Evolutionary conservation across 768 basidiomycete species (phyloP).

Genomic region (Xanthoconium stramineum): DNA sequence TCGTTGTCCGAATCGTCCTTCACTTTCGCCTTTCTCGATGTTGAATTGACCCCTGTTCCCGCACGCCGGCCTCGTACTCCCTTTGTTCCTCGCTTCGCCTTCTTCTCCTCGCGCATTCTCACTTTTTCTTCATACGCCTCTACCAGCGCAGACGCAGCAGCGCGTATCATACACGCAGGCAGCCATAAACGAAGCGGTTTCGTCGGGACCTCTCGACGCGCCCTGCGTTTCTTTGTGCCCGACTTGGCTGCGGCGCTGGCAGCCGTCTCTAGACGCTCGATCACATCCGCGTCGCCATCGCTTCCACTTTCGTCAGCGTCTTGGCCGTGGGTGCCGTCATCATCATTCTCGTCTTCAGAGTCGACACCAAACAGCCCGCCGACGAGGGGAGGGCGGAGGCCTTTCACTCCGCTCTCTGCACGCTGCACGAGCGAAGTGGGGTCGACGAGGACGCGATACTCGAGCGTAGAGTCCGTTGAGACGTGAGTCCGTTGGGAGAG

Average conservation of each 20-base stretch:
- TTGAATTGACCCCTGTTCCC: neutral
- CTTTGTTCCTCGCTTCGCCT: slow-evolving; percentile 28
- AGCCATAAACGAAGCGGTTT: slow-evolving; percentile 72
- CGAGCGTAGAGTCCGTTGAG: slow-evolving; percentile 66
- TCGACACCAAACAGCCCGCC: slow-evolving; percentile 38
- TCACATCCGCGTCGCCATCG: slow-evolving; percentile 30
- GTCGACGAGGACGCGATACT: slow-evolving; percentile 78
- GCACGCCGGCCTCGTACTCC: slow-evolving; percentile 3
- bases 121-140: slow-evolving; percentile 59
- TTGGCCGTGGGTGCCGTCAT: slow-evolving; percentile 19
- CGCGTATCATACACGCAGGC: slow-evolving; percentile 71
- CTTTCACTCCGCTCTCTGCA: slow-evolving; percentile 64
- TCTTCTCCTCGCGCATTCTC: slow-evolving; percentile 45
- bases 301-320: slow-evolving; percentile 46
- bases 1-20: neutral
- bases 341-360: slow-evolving; percentile 48
- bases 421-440: slow-evolving; percentile 64
- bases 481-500: slow-evolving; percentile 62
- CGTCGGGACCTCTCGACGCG: slow-evolving; percentile 38
- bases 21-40: neutral
- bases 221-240: slow-evolving; percentile 22
- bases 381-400: slow-evolving; percentile 47
- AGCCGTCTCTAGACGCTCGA: slow-evolving; percentile 27
- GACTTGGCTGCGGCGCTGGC: slow-evolving; percentile 19
- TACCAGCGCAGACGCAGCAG: slow-evolving; percentile 65